These are phyloP conservation scores for Byssothecium circinans DNA, from an alignment of 2,329 filamentous ascomycete genomes.

Conservation along the genomic window DNA sequence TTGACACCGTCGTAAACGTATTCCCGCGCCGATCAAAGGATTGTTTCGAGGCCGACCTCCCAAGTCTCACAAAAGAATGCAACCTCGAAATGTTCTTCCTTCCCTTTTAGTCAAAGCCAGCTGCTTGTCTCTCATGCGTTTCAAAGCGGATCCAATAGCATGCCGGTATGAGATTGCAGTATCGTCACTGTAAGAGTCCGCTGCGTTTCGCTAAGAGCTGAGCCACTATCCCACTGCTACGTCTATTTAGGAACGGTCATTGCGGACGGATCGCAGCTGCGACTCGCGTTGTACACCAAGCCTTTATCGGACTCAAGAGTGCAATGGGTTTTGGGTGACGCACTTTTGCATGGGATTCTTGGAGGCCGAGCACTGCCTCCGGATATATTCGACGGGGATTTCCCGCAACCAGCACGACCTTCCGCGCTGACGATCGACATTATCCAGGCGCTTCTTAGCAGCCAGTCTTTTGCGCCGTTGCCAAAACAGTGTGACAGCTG, in stretches of 20 bases:
- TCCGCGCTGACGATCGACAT: not conserved
- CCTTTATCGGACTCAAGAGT: too few relatives aligned
- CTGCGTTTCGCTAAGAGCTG: not conserved
- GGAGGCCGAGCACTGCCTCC: too few relatives aligned
- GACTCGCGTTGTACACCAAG: too few relatives aligned
- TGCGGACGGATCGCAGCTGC: not conserved
- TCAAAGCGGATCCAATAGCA: not conserved
- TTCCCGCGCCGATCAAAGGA: not conserved
- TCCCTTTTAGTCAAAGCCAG: not conserved
- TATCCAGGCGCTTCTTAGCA: constrained; percentile 11
- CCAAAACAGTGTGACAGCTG: constrained; percentile 19
- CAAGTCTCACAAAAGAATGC: not conserved
- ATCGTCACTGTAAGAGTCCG: not conserved
- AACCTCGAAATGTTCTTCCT: not conserved
- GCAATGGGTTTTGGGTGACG: too few relatives aligned
- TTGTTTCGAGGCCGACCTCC: constrained; percentile 1
- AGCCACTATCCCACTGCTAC: not conserved
- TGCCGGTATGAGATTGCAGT: not conserved
- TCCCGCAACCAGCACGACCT: too few relatives aligned
- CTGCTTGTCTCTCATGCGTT: not conserved
- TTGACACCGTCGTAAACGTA: not conserved
- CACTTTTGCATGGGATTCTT: too few relatives aligned
- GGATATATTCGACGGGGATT: too few relatives aligned
- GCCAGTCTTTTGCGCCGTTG: constrained; percentile 17
- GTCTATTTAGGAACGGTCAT: not conserved